Conservation (phyloP, 202 grass and related monocot genomes). For the Tripidium arundinaceum region DNA sequence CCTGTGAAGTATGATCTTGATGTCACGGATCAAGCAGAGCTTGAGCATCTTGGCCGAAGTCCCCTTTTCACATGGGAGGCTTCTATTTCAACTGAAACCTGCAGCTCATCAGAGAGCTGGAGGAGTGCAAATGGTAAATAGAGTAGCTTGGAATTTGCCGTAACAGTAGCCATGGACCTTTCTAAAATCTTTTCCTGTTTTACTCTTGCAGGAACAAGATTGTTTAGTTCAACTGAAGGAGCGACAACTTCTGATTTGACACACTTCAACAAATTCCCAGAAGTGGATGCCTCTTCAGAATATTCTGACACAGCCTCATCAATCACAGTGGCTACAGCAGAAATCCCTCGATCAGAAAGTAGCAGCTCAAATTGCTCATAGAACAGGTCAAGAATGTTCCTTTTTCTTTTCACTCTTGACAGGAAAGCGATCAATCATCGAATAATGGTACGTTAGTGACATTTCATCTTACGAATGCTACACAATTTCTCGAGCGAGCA, state of each 20-base stretch:
- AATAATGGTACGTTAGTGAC: slow-evolving; percentile 27
- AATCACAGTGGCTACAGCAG: slow-evolving; percentile 39
- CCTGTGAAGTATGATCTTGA: slow-evolving; percentile 28
- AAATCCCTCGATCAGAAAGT: slow-evolving; percentile 57
- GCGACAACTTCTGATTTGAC: slow-evolving; percentile 36
- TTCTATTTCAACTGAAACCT: slow-evolving; percentile 72
- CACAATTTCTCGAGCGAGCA: slow-evolving; percentile 19
- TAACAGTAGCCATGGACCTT: background rate
- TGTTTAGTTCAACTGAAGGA: slow-evolving; percentile 46
- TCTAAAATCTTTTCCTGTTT: slow-evolving; percentile 18
- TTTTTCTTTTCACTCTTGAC: background rate
- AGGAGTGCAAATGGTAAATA: slow-evolving; percentile 67
- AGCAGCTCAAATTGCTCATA: background rate
- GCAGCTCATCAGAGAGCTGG: slow-evolving; percentile 73
- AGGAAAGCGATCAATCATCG: slow-evolving; percentile 3
- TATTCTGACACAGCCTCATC: slow-evolving; percentile 74
- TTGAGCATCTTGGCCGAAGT: slow-evolving; percentile 40
- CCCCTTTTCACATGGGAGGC: slow-evolving; percentile 53
- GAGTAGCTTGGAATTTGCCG: slow-evolving; percentile 18
- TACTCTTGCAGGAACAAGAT: slow-evolving; percentile 55
- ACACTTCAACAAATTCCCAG: slow-evolving; percentile 46
- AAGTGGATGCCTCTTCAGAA: slow-evolving; percentile 48
- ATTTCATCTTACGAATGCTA: slow-evolving; percentile 23
- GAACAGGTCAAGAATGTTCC: slow-evolving; percentile 19
- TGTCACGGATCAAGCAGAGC: slow-evolving; percentile 33